Conservation (phyloP, 2,329 filamentous ascomycete genomes). For the Raffaelea arxii region DNA sequence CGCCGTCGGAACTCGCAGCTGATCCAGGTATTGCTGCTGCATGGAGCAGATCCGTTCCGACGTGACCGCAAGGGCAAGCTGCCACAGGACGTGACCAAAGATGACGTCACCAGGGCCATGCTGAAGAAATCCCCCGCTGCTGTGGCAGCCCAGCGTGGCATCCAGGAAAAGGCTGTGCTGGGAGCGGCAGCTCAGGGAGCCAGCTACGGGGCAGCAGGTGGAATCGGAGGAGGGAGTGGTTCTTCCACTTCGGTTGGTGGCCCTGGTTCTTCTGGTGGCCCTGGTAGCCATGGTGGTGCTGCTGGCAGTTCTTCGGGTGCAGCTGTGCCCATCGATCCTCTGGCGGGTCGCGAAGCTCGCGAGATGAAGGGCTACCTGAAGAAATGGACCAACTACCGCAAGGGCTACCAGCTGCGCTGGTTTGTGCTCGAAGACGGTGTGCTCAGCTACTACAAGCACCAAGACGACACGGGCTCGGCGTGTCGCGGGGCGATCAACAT, state of each 20-base stretch:
- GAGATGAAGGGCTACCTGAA: conserved; percentile 99
- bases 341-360: conserved; percentile 74
- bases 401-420: conserved; percentile 93
- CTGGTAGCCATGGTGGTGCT: no score
- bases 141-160: conserved; percentile 84
- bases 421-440: conserved; percentile 97
- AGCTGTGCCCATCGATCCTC: conserved; percentile 30
- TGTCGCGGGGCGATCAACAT: conserved; percentile 98
- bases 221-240: no score
- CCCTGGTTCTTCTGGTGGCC: no score
- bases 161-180: conserved; percentile 94
- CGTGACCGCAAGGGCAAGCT: conserved; percentile 92
- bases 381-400: conserved; percentile 99
- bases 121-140: conserved; percentile 92
- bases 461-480: conserved; percentile 91
- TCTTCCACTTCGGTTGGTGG: no score
- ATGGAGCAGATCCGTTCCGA: conserved; percentile 92
- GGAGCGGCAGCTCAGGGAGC: conserved; percentile 56
- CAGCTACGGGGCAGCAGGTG: neutral
- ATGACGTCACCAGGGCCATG: conserved; percentile 79
- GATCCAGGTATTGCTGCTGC: conserved; percentile 81
- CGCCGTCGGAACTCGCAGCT: conserved; percentile 77
- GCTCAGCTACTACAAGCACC: conserved; percentile 97
- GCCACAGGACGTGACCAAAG: conserved; percentile 91
- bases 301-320: neutral